Evolutionary conservation across 306 rosid species (phyloP).

Genomic region (Crotalaria pallida): DNA sequence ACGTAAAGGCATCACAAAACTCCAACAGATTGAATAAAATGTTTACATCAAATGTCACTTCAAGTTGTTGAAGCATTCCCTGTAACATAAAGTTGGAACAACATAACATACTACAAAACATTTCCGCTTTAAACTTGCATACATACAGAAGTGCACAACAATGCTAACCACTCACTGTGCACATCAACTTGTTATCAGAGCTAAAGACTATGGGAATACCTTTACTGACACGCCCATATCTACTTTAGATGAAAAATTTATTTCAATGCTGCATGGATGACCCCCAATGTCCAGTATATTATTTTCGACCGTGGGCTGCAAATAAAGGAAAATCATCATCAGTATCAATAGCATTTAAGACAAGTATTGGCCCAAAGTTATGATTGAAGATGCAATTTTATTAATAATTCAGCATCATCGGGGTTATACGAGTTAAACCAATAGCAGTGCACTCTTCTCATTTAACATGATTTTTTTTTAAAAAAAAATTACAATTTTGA

Average conservation of each 20-base stretch:
- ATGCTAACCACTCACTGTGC: constrained; percentile 13
- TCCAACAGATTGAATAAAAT: constrained; percentile 37
- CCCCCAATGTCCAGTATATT: constrained; percentile 27
- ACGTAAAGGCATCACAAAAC: constrained; percentile 50
- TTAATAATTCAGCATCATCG: neutral
- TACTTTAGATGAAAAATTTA: constrained; percentile 43
- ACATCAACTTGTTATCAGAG: constrained; percentile 10
- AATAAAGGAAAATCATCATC: constrained; percentile 21
- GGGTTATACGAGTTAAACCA: neutral
- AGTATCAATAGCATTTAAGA: neutral
- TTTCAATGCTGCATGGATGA: constrained; percentile 49
- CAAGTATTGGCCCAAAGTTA: neutral
- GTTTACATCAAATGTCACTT: constrained; percentile 54
- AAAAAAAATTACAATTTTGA: neutral
- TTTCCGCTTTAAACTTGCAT: constrained; percentile 14
- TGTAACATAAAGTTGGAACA: constrained; percentile 27
- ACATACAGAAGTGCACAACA: constrained; percentile 10
- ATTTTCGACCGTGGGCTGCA: constrained; percentile 49
- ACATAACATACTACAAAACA: neutral
- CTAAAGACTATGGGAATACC: constrained; percentile 39
- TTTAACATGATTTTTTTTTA: neutral
- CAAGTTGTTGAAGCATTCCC: constrained; percentile 67
- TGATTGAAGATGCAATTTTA: neutral
- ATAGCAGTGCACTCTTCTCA: neutral
- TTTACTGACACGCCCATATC: constrained; percentile 56